phyloP scores from a whole-genome alignment of 2,329 filamentous ascomycete species.

The Aspergillus sojae region DNA sequence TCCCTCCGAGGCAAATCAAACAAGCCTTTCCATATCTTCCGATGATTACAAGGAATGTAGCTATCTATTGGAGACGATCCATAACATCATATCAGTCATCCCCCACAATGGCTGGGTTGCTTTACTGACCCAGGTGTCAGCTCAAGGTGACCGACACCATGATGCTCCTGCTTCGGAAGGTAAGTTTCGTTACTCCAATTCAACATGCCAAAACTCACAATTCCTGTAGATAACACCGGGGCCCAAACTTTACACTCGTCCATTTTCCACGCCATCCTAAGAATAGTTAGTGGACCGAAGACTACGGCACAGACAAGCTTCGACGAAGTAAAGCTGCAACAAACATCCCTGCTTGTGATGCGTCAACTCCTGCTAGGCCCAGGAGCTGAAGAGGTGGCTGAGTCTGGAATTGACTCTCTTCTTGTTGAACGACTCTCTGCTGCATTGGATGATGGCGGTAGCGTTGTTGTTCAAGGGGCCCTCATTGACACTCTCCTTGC shows the following conservation, averaged over 20 bases:
- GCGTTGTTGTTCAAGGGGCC: slow-evolving; percentile 73
- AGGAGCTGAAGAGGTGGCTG: slow-evolving; percentile 40
- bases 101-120: slow-evolving; percentile 71
- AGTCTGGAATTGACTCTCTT: slow-evolving; percentile 65
- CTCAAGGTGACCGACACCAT: slow-evolving; percentile 50
- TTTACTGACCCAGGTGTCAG: slow-evolving; percentile 64
- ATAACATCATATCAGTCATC: slow-evolving; percentile 70
- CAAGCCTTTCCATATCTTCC: slow-evolving; percentile 49
- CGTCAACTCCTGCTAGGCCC: slow-evolving; percentile 48
- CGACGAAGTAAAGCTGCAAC: slow-evolving; percentile 68
- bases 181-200: slow-evolving; percentile 18
- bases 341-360: slow-evolving; percentile 69
- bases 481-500: slow-evolving; percentile 78
- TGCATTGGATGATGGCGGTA: slow-evolving; percentile 59
- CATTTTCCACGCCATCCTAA: slow-evolving; percentile 36
- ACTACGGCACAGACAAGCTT: slow-evolving; percentile 40
- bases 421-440: slow-evolving; percentile 70
- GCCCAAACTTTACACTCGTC: slow-evolving; percentile 35
- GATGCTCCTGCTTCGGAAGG: slow-evolving; percentile 55
- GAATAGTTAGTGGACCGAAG: slow-evolving; percentile 29
- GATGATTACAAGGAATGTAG: slow-evolving; percentile 76
- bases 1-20: slow-evolving; percentile 25
- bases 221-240: slow-evolving; percentile 27
- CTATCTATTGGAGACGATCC: slow-evolving; percentile 76
- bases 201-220: slow-evolving; percentile 4